These are phyloP conservation scores for Aureobasidium sp. DNA, from an alignment of 2,329 filamentous ascomycete genomes.

Conservation along the genomic window DNA sequence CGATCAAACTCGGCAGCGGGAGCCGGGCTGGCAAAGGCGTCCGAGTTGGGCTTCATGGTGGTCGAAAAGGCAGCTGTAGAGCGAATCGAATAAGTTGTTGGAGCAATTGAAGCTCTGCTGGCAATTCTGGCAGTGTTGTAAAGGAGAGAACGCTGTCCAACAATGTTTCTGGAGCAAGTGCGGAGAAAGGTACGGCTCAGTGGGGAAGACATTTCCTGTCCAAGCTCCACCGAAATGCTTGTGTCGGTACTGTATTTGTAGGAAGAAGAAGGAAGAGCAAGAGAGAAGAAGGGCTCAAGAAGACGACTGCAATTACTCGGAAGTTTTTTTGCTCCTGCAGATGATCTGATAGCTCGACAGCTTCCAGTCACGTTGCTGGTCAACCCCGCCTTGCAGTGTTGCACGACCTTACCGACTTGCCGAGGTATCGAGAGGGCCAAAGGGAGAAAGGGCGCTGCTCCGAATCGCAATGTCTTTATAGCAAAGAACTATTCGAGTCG, in stretches of 20 bases:
- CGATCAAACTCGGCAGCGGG: slow-evolving; percentile 58
- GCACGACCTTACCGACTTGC: background rate
- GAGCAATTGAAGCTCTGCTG: slow-evolving; percentile 11
- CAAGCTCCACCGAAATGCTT: background rate
- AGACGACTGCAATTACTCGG: background rate
- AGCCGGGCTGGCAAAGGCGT: slow-evolving; percentile 26
- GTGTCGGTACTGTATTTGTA: background rate
- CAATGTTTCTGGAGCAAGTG: slow-evolving; percentile 23
- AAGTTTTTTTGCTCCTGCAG: background rate
- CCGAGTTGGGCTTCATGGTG: slow-evolving; percentile 26
- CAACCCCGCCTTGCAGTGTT: slow-evolving; percentile 3
- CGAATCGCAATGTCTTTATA: background rate
- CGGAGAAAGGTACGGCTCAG: slow-evolving; percentile 33
- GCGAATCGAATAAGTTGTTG: slow-evolving; percentile 17
- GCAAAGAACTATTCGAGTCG: background rate
- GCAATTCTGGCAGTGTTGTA: slow-evolving; percentile 20
- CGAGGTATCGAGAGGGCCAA: slow-evolving; percentile 2
- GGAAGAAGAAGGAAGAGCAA: background rate
- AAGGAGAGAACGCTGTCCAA: slow-evolving; percentile 27
- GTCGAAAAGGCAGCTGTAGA: slow-evolving; percentile 25
- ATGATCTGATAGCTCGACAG: slow-evolving; percentile 5
- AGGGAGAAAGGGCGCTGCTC: background rate
- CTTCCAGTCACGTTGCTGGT: background rate
- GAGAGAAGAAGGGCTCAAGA: background rate
- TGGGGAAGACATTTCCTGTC: slow-evolving; percentile 26